Evolutionary conservation across 148 eudicot species (phyloP).

Genomic region (Camellia sinensis): DNA sequence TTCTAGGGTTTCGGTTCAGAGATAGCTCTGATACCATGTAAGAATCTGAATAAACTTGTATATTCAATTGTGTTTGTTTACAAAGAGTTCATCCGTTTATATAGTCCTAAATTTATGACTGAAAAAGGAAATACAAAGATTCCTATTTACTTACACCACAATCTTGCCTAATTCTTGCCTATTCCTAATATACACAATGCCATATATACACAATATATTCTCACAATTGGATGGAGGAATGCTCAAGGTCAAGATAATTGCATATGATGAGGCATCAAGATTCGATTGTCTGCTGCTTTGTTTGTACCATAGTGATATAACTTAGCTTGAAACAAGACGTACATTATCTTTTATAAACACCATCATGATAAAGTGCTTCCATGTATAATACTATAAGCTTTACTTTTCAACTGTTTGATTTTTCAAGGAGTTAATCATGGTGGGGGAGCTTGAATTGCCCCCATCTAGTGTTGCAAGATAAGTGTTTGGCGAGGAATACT

Average conservation of each 20-base stretch:
- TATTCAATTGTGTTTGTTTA: too few relatives aligned
- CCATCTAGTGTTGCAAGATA: neutral
- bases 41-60: too few relatives aligned
- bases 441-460: neutral
- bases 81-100: too few relatives aligned
- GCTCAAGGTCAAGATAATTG: too few relatives aligned
- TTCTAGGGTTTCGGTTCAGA: too few relatives aligned
- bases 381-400: neutral
- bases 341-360: neutral
- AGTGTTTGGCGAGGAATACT: neutral
- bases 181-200: conserved; percentile 4
- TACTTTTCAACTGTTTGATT: neutral
- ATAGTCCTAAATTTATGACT: too few relatives aligned
- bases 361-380: neutral
- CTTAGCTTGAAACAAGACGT: neutral
- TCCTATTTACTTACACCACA: too few relatives aligned
- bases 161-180: too few relatives aligned
- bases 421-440: neutral
- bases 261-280: conserved; percentile 10
- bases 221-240: neutral
- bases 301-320: neutral
- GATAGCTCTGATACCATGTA: too few relatives aligned
- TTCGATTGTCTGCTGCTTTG: neutral
- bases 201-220: too few relatives aligned
- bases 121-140: too few relatives aligned